Base-by-base conservation (phyloP, 1,139 yeast genomes). In the Arxiozyma telluris region DNA sequence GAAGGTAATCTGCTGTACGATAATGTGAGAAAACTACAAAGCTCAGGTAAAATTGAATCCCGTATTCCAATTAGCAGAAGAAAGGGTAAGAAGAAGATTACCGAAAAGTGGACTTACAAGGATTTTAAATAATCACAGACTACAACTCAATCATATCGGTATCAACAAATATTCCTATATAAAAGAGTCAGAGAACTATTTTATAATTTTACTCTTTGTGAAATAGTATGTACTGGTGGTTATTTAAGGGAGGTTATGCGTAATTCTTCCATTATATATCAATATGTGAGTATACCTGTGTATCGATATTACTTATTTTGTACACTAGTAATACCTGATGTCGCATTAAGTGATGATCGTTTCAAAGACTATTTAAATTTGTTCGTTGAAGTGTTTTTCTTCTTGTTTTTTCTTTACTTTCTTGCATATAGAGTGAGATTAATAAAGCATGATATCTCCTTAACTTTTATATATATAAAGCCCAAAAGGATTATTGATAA, bases 71-170 rank as follows among this genome's bases (percentile, higher is more conserved):
- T 81, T 57, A 82, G 80, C 73, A 82, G 79, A 68, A 81, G 87
- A 70, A 74, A 72, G 63, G 86, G 84, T 66, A 76, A 81, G 59
- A 86, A 79, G 58, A 87, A 86, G 75, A 73, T 87, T 57, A 86
- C 94, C 42, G 96, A 89, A 70, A 90, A 89, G 71, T 90, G 96
- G 96, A 80, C 91, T 46, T 88, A 86, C 72, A 91, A 90, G 73
- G 96, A 90, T 72, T 86, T 87, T 66, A 85, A 85, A 72, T 87
- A 74, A 54, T 18, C 44, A 23, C 20, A 30, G 12, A 20, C 6
- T 45, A n/a, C 21, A 27, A 44, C 25, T 20, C 47, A 23, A 25
- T 25, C 15, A 27, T 42, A 30, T 43, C 23, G 17, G 9, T 20
- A 34, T 15, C 17, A 34, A 8, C n/a, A 15, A 34, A 34, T 34